These are phyloP conservation scores for Pisolithus marmoratus DNA, from an alignment of 768 basidiomycete species.

Conservation along the genomic window DNA sequence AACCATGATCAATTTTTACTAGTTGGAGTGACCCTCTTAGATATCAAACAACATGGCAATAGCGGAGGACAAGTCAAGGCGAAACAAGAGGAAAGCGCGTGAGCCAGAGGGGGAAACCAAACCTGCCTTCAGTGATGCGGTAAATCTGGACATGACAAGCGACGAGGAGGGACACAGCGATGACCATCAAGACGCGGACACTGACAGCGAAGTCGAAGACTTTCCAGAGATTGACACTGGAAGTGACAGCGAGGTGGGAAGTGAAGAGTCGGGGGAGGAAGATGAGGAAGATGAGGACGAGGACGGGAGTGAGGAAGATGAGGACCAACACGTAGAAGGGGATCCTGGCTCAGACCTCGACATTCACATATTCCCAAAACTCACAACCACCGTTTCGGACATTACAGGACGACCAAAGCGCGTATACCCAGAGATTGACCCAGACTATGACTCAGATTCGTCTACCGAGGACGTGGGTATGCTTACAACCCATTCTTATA, in stretches of 20 bases:
- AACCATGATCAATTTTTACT: neutral
- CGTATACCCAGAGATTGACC: constrained; percentile 84
- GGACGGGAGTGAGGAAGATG: constrained; percentile 23
- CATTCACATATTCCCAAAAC: constrained; percentile 53
- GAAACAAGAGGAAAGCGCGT: constrained; percentile 56
- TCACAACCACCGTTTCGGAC: constrained; percentile 65
- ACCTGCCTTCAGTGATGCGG: constrained; percentile 32
- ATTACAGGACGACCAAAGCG: constrained; percentile 83
- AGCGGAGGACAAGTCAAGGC: constrained; percentile 28
- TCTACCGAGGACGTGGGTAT: constrained; percentile 82
- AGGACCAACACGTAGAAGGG: constrained; percentile 35
- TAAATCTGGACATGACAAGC: constrained; percentile 64
- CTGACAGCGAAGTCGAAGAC: constrained; percentile 59
- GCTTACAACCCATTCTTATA: neutral
- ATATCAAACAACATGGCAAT: constrained; percentile 25
- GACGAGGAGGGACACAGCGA: constrained; percentile 53
- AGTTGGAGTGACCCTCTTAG: neutral
- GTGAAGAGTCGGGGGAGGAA: constrained; percentile 32
- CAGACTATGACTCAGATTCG: constrained; percentile 87
- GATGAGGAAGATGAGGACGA: constrained; percentile 31
- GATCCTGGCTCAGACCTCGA: constrained; percentile 37
- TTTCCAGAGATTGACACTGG: constrained; percentile 64
- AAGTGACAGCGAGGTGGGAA: constrained; percentile 37
- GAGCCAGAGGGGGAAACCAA: constrained; percentile 34
- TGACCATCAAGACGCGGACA: constrained; percentile 31